Evolutionary conservation across 2,329 filamentous ascomycete genomes (phyloP).

Genomic region (Pseudomassariella vexata): DNA sequence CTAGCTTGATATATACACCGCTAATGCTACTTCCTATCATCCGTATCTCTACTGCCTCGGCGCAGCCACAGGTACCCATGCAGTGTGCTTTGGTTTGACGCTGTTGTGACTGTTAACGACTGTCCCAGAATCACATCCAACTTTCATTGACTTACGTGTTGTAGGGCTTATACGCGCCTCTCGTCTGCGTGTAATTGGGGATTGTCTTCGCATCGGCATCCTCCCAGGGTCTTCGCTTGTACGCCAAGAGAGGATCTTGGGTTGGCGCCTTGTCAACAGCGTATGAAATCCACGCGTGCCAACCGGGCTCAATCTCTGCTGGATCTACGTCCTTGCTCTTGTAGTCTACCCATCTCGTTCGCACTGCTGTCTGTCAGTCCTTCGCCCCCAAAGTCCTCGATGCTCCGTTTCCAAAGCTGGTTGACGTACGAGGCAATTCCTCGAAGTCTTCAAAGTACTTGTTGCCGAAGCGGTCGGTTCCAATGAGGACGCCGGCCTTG

Average conservation of each 20-base stretch:
- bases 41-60: conserved; percentile 7
- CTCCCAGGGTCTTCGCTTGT: conserved; percentile 70
- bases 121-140: neutral
- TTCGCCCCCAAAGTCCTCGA: neutral
- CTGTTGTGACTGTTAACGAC: conserved; percentile 24
- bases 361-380: conserved; percentile 58
- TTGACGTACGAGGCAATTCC: conserved; percentile 74
- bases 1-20: conserved; percentile 3
- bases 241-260: conserved; percentile 65
- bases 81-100: conserved; percentile 43
- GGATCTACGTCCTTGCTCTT: conserved; percentile 79
- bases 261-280: conserved; percentile 80
- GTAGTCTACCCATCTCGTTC: conserved; percentile 97
- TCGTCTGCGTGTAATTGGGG: conserved; percentile 68
- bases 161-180: conserved; percentile 86
- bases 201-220: conserved; percentile 59
- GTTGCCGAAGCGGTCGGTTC: conserved; percentile 86
- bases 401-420: neutral
- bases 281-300: conserved; percentile 98
- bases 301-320: conserved; percentile 88
- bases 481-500: conserved; percentile 84
- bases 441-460: conserved; percentile 96
- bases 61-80: conserved; percentile 41
- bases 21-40: neutral
- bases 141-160: conserved; percentile 67